Evolutionary conservation across 176 grass and related monocot genomes (phyloP), one percentile per base, ranked within the genome.

Genomic region (Ensete ventricosum): DNA sequence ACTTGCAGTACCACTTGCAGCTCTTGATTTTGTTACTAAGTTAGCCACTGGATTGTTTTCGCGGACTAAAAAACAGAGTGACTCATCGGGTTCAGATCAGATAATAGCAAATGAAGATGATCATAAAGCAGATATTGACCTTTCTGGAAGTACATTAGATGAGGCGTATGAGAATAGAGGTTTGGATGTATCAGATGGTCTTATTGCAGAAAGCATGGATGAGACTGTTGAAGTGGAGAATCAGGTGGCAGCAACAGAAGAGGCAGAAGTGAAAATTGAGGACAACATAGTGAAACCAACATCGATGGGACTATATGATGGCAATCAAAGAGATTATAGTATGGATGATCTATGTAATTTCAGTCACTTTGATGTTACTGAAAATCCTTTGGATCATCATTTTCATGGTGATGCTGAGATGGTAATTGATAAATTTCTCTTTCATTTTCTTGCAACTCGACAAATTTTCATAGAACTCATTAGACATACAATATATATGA

Each of bases 311-410:
- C 76, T 78, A 68, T 52, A 52, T 75, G 83, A 84, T 5, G 64
- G 22, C 71, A 68, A 19, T 85, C 53, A 53, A 73, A 14, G 3
- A 53, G 29, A 21, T 19, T 29, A 21, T 27, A 54, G 1, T 17
- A 17, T 55, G 7, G 79, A 54, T 71, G 83, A 86, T 83, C 55
- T 62, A 53, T 79, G 85, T 79, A 76, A 62, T 57, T 94, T 91
- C 76, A 99, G 89, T 65, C 95, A 94, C 76, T 99, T 99, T 74
- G 95, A 99, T 86, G 72, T 99, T 81, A 54, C 81, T 73, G 84
- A 89, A 75, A 91, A 88, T 79, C 86, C 90, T 50, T 67, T 54
- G 11, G 95, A 99, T 50, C 90, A 99, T 83, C 90, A 91, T 85
- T 99, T 84, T 76, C 75, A 89, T 73, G 82, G 81, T 79, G 87